Conservation (phyloP, 2,329 filamentous ascomycete genomes). For the Aspergillus sp. region DNA sequence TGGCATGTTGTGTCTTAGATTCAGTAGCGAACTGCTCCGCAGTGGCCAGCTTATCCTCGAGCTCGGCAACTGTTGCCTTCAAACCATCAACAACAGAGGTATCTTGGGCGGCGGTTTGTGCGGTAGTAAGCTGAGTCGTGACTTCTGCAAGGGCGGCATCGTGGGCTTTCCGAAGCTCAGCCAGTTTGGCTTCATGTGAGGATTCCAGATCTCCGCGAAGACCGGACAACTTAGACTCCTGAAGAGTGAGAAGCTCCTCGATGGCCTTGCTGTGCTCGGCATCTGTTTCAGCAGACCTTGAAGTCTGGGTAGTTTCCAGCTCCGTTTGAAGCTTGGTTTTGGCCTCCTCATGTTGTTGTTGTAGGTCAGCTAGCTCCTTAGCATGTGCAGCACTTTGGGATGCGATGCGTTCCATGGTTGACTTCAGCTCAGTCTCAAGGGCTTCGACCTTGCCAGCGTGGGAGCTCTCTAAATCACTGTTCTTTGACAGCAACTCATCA, state of each 20-base stretch:
- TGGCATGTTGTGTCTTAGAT: conserved; percentile 45
- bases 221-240: conserved; percentile 40
- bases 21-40: conserved; percentile 46
- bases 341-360: conserved; percentile 35
- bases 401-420: conserved; percentile 24
- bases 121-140: conserved; percentile 36
- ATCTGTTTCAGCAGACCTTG: conserved; percentile 37
- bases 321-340: conserved; percentile 38
- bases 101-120: conserved; percentile 37
- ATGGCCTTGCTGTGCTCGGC: conserved; percentile 41
- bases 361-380: conserved; percentile 34
- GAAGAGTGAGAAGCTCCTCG: conserved; percentile 40
- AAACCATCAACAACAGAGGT: conserved; percentile 37
- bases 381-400: conserved; percentile 28
- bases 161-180: conserved; percentile 37
- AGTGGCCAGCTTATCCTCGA: conserved; percentile 66
- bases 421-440: conserved; percentile 26
- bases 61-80: conserved; percentile 46
- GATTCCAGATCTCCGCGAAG: conserved; percentile 38
- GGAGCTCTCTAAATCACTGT: conserved; percentile 29
- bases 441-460: conserved; percentile 33
- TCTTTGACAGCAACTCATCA: conserved; percentile 31
- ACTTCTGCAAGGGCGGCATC: conserved; percentile 33
- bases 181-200: conserved; percentile 36
- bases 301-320: conserved; percentile 34